Conservation (phyloP, 768 basidiomycete genomes). For the Leucogyrophana mollusca region DNA sequence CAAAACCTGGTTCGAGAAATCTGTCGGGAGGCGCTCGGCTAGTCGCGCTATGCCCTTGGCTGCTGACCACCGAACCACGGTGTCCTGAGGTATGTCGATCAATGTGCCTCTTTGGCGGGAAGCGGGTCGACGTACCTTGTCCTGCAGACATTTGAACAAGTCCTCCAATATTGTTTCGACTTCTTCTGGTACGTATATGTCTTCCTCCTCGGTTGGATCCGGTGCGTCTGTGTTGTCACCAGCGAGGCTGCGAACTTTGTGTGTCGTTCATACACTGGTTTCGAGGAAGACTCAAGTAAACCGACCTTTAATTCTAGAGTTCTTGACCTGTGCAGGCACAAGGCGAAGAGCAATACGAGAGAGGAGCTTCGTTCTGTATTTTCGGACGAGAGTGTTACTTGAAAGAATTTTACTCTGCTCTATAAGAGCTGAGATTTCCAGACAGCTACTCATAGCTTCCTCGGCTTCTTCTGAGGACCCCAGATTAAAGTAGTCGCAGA, state of each 20-base stretch:
- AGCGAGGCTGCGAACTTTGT: constrained; percentile 26
- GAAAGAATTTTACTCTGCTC: constrained; percentile 39
- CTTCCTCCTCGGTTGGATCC: constrained; percentile 31
- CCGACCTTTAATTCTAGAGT: constrained; percentile 42
- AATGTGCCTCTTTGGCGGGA: neutral
- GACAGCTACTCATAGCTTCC: constrained; percentile 39
- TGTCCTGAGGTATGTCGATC: constrained; percentile 60
- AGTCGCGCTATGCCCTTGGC: constrained; percentile 91
- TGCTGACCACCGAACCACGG: constrained; percentile 90
- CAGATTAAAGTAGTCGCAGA: constrained; percentile 70
- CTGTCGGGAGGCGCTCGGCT: constrained; percentile 72
- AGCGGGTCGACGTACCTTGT: constrained; percentile 56
- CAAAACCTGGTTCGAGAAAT: constrained; percentile 79
- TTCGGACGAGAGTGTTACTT: constrained; percentile 67
- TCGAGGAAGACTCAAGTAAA: constrained; percentile 8
- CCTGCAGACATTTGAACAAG: constrained; percentile 71
- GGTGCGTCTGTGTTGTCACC: constrained; percentile 10
- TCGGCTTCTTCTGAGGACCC: constrained; percentile 55
- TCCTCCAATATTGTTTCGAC: constrained; percentile 74
- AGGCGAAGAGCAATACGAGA: constrained; percentile 63
- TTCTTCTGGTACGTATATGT: constrained; percentile 72
- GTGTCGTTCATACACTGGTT: constrained; percentile 22
- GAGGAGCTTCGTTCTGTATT: constrained; percentile 64
- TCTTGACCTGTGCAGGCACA: constrained; percentile 47
- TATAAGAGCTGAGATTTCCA: constrained; percentile 44